Percentiles rank a stretch among this genome's conserved stretches.
These are phyloP conservation scores for Nannizziopsis barbatae DNA, from an alignment of 2,329 filamentous ascomycete genomes.

Conservation along the genomic window DNA sequence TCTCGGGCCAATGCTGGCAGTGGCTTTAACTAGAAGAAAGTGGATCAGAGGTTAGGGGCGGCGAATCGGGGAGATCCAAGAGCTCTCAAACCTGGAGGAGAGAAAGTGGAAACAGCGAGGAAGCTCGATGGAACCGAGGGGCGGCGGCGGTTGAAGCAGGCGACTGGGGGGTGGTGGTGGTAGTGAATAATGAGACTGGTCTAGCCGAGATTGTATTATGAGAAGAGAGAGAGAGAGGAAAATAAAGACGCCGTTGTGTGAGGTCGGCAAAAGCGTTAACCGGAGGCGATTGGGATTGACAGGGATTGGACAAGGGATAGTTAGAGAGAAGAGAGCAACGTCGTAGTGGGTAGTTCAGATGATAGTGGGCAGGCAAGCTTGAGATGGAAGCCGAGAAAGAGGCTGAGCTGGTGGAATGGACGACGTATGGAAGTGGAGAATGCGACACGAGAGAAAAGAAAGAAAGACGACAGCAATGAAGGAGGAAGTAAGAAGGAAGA, in stretches of 20 bases:
- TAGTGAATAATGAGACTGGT: neutral
- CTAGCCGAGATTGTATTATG: no score
- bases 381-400: no score
- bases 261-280: no score
- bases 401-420: no score
- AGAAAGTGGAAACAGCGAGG: slow-evolving; percentile 8
- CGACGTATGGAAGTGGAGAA: neutral
- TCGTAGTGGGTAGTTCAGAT: no score
- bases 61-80: slow-evolving; percentile 6
- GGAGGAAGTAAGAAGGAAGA: slow-evolving; percentile 11
- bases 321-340: slow-evolving; percentile 12
- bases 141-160: slow-evolving; percentile 6
- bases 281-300: neutral
- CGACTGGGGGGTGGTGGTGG: slow-evolving; percentile 3
- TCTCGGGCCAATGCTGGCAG: neutral
- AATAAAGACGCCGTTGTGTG: no score
- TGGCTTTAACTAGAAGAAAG: slow-evolving; percentile 3
- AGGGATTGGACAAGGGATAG: slow-evolving; percentile 5
- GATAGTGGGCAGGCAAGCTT: no score
- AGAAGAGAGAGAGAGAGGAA: no score
- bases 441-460: neutral
- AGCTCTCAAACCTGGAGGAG: slow-evolving; percentile 8
- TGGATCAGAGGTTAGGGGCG: slow-evolving; percentile 5
- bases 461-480: neutral
- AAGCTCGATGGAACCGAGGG: slow-evolving; percentile 13